Base-by-base conservation (phyloP, 192 early-diverging fungal species). In the Gigaspora rosea region DNA sequence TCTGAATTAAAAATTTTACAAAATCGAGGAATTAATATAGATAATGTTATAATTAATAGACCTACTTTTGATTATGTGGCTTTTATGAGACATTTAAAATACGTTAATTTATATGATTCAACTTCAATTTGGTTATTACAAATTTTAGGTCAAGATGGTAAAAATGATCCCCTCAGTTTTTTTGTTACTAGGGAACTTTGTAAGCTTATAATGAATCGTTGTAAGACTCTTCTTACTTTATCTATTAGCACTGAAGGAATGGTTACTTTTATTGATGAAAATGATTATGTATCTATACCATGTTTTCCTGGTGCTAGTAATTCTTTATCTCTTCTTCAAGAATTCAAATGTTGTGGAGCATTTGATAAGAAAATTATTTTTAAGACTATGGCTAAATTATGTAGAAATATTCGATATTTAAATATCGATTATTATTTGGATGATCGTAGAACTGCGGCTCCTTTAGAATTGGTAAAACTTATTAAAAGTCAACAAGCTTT, bases 331-430 rank as follows among this genome's bases (percentile, higher is more conserved):
- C 50, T 54, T 18, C 20, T 71, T 35, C 35, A 41, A 36, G 70
- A 41, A 33, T 71, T 71, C 13, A 41, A 33, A 3, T 71, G 70
- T 54, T 71, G 50, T 71, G 70, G 70, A 52, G n/a, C n/a, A 13
- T 71, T 54, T n/a, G 70, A 71, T 33, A 71, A 71, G 49, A 71
- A 56, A 52, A n/a, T 35, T 33, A 71, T 71, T 32, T 71, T 71
- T 54, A 56, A 27, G 35, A 22, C 50, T 10, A 51, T 71, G 49
- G 50, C 70, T 35, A 15, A 71, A 54, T 54, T 2, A 54, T 56
- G 70, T 71, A 50, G 20, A 54, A 71, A 71, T 56, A 27, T 71
- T 35, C 7, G 32, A n/a, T 15, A 5, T 20, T 54, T 71, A 56
- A 18, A 20, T 15, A 32, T 71, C 12, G 52, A 71, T 71, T 56